Percentiles rank a stretch among this genome's conserved stretches.
These are phyloP conservation scores for Fusarium verticillioides DNA, from an alignment of 2,329 filamentous ascomycete species.

Conservation along the genomic window DNA sequence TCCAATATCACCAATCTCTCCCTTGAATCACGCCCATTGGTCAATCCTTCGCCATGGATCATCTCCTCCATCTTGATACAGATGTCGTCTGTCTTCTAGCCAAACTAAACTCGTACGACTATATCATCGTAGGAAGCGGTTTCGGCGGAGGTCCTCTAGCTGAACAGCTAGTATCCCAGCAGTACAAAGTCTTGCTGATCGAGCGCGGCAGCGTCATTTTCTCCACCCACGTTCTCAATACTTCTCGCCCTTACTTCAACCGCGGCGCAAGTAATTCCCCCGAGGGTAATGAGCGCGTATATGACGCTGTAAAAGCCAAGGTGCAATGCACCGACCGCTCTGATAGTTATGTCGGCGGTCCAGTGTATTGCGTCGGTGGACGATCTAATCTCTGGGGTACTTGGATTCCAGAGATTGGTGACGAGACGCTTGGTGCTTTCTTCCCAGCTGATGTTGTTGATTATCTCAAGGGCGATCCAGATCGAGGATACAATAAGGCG, in stretches of 20 bases:
- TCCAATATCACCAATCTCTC: not conserved
- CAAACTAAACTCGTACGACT: slow-evolving; percentile 33
- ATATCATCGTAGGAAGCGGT: slow-evolving; percentile 33
- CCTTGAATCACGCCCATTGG: not conserved
- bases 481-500: not conserved
- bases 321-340: slow-evolving; percentile 25
- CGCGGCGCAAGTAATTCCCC: slow-evolving; percentile 34
- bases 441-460: not conserved
- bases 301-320: slow-evolving; percentile 34
- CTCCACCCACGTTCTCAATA: slow-evolving; percentile 35
- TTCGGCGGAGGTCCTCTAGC: slow-evolving; percentile 30
- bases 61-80: slow-evolving; percentile 27
- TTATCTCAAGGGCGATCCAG: not conserved
- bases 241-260: slow-evolving; percentile 28
- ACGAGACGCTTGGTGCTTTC: not conserved
- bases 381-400: slow-evolving; percentile 33
- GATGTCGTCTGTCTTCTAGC: slow-evolving; percentile 28
- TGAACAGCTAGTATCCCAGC: slow-evolving; percentile 11
- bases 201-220: slow-evolving; percentile 33
- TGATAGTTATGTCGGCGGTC: slow-evolving; percentile 30
- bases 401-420: slow-evolving; percentile 25
- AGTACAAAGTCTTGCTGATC: slow-evolving; percentile 31
- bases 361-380: slow-evolving; percentile 30
- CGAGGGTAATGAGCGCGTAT: slow-evolving; percentile 31
- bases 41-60: slow-evolving; percentile 15